phyloP scores from a whole-genome alignment of 2,329 filamentous ascomycete species.

The Emericellopsis atlantica region DNA sequence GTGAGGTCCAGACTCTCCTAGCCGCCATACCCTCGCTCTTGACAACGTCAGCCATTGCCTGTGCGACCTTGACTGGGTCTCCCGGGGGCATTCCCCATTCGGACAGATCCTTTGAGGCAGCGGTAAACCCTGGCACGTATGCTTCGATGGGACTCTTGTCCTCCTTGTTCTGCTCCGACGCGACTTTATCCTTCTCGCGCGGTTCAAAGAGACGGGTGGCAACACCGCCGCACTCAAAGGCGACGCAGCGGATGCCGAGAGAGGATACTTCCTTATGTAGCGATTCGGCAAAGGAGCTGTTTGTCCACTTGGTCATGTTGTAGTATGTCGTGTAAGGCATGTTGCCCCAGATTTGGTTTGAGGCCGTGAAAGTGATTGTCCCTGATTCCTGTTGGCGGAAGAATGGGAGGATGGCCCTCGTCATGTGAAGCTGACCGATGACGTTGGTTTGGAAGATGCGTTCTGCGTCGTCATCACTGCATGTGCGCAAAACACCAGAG shows the following conservation, averaged over 20 bases:
- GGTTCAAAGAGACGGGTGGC: slow-evolving; percentile 13
- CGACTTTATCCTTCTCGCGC: slow-evolving; percentile 6
- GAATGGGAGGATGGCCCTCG: slow-evolving; percentile 13
- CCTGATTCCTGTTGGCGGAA: slow-evolving; percentile 12
- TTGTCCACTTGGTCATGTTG: slow-evolving; percentile 14
- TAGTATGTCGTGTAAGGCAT: slow-evolving; percentile 18
- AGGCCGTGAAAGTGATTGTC: slow-evolving; percentile 15
- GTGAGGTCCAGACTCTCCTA: slow-evolving; percentile 10
- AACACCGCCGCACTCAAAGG: slow-evolving; percentile 18
- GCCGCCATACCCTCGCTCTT: slow-evolving; percentile 12
- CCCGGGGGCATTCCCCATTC: slow-evolving; percentile 7
- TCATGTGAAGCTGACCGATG: slow-evolving; percentile 13
- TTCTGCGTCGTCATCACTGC: slow-evolving; percentile 8
- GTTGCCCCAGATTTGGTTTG: slow-evolving; percentile 12
- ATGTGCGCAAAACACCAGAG: slow-evolving; percentile 1
- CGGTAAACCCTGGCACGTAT: slow-evolving; percentile 10
- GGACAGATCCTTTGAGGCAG: slow-evolving; percentile 9
- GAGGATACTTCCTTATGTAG: slow-evolving; percentile 15
- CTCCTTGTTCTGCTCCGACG: background rate
- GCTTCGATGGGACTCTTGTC: slow-evolving; percentile 2
- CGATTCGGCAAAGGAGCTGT: slow-evolving; percentile 13
- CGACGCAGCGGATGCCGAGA: slow-evolving; percentile 14
- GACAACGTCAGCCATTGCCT: slow-evolving; percentile 12
- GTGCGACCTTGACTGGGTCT: slow-evolving; percentile 9
- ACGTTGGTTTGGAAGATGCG: slow-evolving; percentile 15